Base-by-base conservation (phyloP, 2,329 filamentous ascomycete species). In the Myotisia sp. region DNA sequence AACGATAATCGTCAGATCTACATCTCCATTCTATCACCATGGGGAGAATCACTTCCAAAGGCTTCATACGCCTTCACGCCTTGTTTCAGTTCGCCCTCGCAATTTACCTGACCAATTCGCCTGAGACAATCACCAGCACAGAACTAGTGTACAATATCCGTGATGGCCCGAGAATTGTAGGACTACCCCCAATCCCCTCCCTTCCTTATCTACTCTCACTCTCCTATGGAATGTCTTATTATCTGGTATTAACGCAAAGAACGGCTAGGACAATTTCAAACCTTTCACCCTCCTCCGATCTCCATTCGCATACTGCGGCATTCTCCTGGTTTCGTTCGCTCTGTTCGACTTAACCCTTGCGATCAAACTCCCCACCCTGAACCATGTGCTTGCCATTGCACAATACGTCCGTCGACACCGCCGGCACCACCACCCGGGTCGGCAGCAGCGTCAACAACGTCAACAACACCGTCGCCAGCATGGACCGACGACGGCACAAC, bases 71-170 rank as follows among this genome's bases (percentile, higher is more conserved):
- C 47, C 77, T 75, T 34, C 64, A 93, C 46, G 80, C 79, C 46
- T 70, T 92, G 53, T 84, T 90, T 63, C 82, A 93, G 60, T 59
- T 93, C 44, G 82, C 81, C 4, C 65, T 90, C 31, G 84, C 77
- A 48, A 85, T 78, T 59, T 83, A 90, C 63, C 79, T 94, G 61
- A 67, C 92, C 48, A 78, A 73, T 26, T 76, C 69, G 38, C 86
- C 86, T 4, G 61, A 63, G 41, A 67, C 71, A 27, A 67, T 94
- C 47, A 74, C 80, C 31, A 78, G 87, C 51, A 83, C 92, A 49
- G 75, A 38, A n/a, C 56, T 92, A 14, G 81, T 93, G 30, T 82
- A 74, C 46, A 70, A 93, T 19, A 62, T 93, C 17, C 84, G 84
- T 36, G 79, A 92, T 56, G 74, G 81, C 34, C 81, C 92, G 74